Conservation (phyloP, 2,329 filamentous ascomycete species). For the Colletotrichum scovillei region DNA sequence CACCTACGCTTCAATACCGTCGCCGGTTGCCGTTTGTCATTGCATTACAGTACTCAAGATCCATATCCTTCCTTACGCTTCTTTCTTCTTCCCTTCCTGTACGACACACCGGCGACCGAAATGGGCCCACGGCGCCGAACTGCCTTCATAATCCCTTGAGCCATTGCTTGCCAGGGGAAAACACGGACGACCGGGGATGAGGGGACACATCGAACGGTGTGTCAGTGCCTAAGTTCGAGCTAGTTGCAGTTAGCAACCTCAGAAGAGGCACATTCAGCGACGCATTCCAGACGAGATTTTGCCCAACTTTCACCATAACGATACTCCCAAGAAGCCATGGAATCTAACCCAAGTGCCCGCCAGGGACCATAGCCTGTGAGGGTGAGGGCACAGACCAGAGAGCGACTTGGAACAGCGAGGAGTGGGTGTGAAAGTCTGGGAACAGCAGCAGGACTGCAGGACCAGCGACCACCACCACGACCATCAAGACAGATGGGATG, state of each 20-base stretch:
- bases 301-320: not conserved
- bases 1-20: too few species aligned
- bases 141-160: not conserved
- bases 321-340: not conserved
- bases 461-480: not conserved
- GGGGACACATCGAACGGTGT: not conserved
- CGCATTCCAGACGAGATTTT: conserved; percentile 1
- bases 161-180: not conserved
- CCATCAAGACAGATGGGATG: not conserved
- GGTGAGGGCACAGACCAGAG: too few species aligned
- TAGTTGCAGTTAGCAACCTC: not conserved
- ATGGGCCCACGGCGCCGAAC: not conserved
- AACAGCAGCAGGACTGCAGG: not conserved
- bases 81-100: not conserved
- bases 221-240: conserved; percentile 1
- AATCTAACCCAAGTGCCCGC: not conserved
- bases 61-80: not conserved
- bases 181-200: not conserved
- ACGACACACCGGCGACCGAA: not conserved
- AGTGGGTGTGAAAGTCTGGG: not conserved
- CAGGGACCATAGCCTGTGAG: conserved; percentile 17
- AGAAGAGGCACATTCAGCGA: not conserved
- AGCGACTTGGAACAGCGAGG: not conserved
- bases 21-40: not conserved
- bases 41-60: not conserved